These are phyloP conservation scores for Cocos nucifera DNA, from an alignment of 176 grass and related monocot species.

Conservation along the genomic window DNA sequence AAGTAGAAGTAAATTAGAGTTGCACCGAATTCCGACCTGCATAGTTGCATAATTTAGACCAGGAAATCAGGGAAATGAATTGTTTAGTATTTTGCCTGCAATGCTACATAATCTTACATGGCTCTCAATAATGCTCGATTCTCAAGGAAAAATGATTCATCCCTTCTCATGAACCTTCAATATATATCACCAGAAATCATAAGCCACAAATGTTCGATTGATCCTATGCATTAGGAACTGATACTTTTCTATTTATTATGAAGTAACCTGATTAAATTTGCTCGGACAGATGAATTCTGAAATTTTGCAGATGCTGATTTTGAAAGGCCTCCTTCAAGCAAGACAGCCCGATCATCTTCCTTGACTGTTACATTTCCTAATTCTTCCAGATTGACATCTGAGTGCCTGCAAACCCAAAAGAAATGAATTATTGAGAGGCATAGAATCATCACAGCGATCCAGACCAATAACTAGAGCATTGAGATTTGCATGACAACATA, in stretches of 20 bases:
- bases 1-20: slow-evolving; percentile 14
- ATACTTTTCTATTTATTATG: slow-evolving; percentile 1
- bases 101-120: slow-evolving; percentile 8
- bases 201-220: not conserved
- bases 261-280: slow-evolving; percentile 24
- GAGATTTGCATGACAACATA: too few species aligned
- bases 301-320: slow-evolving; percentile 21
- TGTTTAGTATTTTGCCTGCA: not conserved
- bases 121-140: slow-evolving; percentile 9
- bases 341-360: slow-evolving; percentile 14
- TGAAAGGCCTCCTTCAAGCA: slow-evolving; percentile 22
- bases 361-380: slow-evolving; percentile 6
- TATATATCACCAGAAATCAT: not conserved
- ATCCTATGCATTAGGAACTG: not conserved
- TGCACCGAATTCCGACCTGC: slow-evolving; percentile 13
- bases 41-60: not conserved
- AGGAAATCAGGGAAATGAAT: not conserved
- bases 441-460: not conserved
- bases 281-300: slow-evolving; percentile 17
- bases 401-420: slow-evolving; percentile 17
- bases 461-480: too few species aligned
- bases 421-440: not conserved
- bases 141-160: slow-evolving; percentile 17
- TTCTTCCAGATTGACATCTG: slow-evolving; percentile 16
- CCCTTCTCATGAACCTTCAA: slow-evolving; percentile 14